A percentile compares a stretch with the other conserved stretches of the same genome.
Conservation (phyloP, 331 rosid genomes). For the Malus hybrid region DNA sequence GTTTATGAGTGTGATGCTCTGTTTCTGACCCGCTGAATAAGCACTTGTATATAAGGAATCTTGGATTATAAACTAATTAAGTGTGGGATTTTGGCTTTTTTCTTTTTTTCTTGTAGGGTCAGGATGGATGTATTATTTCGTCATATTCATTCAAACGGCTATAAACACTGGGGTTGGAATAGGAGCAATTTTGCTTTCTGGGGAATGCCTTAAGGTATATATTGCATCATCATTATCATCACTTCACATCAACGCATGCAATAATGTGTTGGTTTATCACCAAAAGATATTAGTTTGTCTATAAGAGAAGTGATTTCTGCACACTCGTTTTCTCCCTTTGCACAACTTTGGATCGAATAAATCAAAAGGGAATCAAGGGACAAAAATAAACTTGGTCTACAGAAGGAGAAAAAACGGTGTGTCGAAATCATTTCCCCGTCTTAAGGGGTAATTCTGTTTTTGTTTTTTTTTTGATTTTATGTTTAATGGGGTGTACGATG, state of each 20-base stretch:
- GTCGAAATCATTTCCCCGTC: not conserved
- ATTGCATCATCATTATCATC: not conserved
- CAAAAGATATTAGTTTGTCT: not conserved
- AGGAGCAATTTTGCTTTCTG: constrained; percentile 73
- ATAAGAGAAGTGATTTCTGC: not conserved
- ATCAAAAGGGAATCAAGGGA: not conserved
- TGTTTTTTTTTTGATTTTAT: too few relatives aligned
- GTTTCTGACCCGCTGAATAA: not conserved
- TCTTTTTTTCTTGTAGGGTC: constrained; percentile 36
- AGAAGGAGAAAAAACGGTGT: not conserved
- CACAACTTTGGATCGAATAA: not conserved
- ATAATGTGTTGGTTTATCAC: not conserved
- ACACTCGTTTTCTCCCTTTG: not conserved
- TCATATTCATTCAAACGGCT: constrained; percentile 73
- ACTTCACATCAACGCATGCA: not conserved
- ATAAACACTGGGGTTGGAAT: constrained; percentile 78
- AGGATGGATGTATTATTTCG: constrained; percentile 88
- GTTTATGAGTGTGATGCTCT: too few relatives aligned
- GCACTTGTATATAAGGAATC: not conserved
- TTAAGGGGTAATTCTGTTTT: not conserved
- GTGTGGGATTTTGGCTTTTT: not conserved
- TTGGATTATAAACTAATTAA: not conserved
- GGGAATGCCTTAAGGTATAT: constrained; percentile 59
- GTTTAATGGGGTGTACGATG: not conserved
- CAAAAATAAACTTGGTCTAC: not conserved